Conservation (phyloP, 2,329 filamentous ascomycete species). For the Aspergillus sp. region DNA sequence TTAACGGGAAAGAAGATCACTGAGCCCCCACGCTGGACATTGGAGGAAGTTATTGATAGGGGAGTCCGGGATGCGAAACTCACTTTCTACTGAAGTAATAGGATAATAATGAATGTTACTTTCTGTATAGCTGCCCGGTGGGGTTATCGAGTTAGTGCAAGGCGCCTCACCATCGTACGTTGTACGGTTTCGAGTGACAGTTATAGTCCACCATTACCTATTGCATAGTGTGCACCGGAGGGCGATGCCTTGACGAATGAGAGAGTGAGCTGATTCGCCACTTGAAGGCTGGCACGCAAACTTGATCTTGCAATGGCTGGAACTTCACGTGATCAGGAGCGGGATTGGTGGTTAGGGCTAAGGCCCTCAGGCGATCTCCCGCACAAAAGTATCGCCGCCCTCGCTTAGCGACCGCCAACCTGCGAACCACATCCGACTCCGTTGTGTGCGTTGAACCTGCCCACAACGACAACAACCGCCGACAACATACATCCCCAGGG, state of each 20-base stretch:
- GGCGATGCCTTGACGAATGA: not conserved
- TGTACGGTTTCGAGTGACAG: too few relatives aligned
- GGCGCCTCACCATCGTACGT: not conserved
- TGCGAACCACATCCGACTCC: constrained; percentile 41
- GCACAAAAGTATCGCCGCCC: constrained; percentile 37
- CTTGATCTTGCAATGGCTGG: not conserved
- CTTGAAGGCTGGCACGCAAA: not conserved
- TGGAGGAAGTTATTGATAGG: constrained; percentile 69
- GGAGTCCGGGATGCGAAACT: constrained; percentile 72
- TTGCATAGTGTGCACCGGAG: too few relatives aligned
- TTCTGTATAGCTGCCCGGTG: not conserved
- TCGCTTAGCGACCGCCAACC: constrained; percentile 41
- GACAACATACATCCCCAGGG: constrained; percentile 46
- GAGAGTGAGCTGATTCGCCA: not conserved
- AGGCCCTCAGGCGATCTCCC: constrained; percentile 33
- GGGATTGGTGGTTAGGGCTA: constrained; percentile 42
- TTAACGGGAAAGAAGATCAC: constrained; percentile 46
- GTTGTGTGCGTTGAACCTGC: constrained; percentile 44
- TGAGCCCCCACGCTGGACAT: constrained; percentile 71
- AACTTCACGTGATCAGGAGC: constrained; percentile 27
- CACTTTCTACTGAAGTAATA: constrained; percentile 57
- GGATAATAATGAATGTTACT: not conserved
- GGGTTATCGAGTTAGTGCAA: not conserved
- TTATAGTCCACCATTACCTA: not conserved
- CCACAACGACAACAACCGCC: constrained; percentile 49